Evolutionary conservation across 2,329 filamentous ascomycete species (phyloP), one percentile per base, ranked within the genome.

Genomic region (Paecilomyces fulvus): DNA sequence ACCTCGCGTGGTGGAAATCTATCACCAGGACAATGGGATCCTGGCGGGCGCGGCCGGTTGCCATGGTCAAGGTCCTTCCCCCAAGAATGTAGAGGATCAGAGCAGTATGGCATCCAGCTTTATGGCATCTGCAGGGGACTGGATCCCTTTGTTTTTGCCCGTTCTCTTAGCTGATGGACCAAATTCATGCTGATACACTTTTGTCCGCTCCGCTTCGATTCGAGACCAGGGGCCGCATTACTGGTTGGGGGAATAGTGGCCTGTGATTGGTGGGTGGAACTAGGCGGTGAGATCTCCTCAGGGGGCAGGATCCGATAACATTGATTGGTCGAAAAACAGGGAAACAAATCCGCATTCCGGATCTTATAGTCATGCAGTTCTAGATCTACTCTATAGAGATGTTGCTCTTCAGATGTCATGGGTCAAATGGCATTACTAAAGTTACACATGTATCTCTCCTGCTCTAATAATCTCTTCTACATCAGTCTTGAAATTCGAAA

Each of bases 1-100:
- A 77, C 76, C 75, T 71, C 58, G 88, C 88, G 79, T 92, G 89
- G 73, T 92, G 88, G 70, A 92, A 92, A 71, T 88, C 89, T 65
- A 92, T 88, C 58, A 92, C 87, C 61, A 86, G 84, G 52, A 92
- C 87, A 68, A 92, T 79, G 49, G 89, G 88, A 56, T 71, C 66
- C 65, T 73, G 70, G 78, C 76, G 69, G 86, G 87, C 66, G 56
- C 55, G 63, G 53, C 59, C 51, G 51, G 53, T 50, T 57, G 70
- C 64, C 66, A 72, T 71, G 57, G 59, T 58, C 61, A 55, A 52
- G 61, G 55, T 33, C 50, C n/a, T 43, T 58, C 52, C 23, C 52
- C 53, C 62, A 59, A 58, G 31, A 60, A 52, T 55, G 30, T 25
- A 31, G 30, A 25, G n/a, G 12, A 28, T 49, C 20, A 49, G 23